These are phyloP conservation scores for Trichoderma semiorbis DNA, from an alignment of 2,329 filamentous ascomycete species.

Conservation along the genomic window DNA sequence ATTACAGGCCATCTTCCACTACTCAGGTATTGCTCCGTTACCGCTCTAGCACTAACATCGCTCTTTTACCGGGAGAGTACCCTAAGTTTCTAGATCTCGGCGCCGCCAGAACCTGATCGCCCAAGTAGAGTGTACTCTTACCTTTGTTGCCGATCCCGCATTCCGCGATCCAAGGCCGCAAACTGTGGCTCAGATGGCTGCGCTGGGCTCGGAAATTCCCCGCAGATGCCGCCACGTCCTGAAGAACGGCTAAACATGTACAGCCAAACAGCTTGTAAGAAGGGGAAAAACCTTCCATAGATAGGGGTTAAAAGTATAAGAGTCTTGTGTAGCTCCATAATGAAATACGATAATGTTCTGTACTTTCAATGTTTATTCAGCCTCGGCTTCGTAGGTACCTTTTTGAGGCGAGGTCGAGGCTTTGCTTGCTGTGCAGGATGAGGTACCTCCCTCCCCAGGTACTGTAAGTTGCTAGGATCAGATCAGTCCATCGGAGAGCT, in stretches of 20 bases:
- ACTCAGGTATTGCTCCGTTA: not conserved
- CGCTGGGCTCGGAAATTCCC: not conserved
- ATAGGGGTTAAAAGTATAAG: not conserved
- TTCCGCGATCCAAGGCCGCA: not conserved
- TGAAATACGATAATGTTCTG: not conserved
- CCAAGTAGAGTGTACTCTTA: not conserved
- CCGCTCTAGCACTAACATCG: rapidly evolving
- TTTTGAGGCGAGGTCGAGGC: not conserved
- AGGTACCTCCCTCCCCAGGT: not conserved
- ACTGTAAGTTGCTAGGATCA: not conserved
- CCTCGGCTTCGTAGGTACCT: not conserved
- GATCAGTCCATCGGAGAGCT: not conserved
- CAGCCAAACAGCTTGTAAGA: not conserved
- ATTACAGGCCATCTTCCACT: not conserved
- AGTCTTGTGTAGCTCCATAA: not conserved
- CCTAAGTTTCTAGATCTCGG: not conserved
- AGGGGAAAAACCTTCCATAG: not conserved
- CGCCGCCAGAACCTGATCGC: not conserved
- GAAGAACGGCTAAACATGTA: not conserved
- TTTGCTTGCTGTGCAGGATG: not conserved
- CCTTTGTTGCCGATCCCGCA: not conserved
- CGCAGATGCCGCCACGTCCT: not conserved
- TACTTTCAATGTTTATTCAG: not conserved
- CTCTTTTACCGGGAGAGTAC: not conserved
- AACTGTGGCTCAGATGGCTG: not conserved